phyloP scores from a whole-genome alignment of 129 eudicot species.

The Calendula officinalis region DNA sequence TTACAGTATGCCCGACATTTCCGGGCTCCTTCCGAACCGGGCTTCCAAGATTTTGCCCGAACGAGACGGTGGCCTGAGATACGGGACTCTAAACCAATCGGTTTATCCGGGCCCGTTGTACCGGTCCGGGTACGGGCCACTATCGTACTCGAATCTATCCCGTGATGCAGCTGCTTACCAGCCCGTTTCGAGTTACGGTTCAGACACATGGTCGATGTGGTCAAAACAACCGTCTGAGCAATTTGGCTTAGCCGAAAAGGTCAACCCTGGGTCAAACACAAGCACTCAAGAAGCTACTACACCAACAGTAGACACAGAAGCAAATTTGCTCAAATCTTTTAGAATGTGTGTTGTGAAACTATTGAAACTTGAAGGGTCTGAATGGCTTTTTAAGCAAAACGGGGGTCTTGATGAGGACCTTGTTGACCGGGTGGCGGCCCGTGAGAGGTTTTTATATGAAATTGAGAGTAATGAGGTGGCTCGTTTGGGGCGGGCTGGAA shows the following conservation, averaged over 20 bases:
- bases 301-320: constrained; percentile 57
- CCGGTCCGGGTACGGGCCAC: constrained; percentile 38
- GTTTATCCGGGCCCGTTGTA: constrained; percentile 41
- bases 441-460: constrained; percentile 71
- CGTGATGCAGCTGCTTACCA: constrained; percentile 57
- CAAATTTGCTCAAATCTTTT: constrained; percentile 67
- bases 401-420: constrained; percentile 96
- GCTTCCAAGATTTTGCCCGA: constrained; percentile 31
- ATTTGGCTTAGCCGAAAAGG: constrained; percentile 65
- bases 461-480: constrained; percentile 51
- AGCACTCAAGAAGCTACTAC: constrained; percentile 41
- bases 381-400: constrained; percentile 78
- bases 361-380: constrained; percentile 87
- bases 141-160: constrained; percentile 34
- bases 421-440: constrained; percentile 78
- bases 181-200: constrained; percentile 30
- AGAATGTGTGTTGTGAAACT: constrained; percentile 62
- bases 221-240: constrained; percentile 85
- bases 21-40: constrained; percentile 60
- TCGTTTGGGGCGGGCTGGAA: constrained; percentile 22
- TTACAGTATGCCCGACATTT: constrained; percentile 90
- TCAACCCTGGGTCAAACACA: constrained; percentile 19
- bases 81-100: constrained; percentile 40
- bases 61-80: constrained; percentile 19
- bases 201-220: constrained; percentile 65